These are phyloP conservation scores for Blattamonas nauphoetae DNA, from an alignment of 78 protist species.

Conservation along the genomic window DNA sequence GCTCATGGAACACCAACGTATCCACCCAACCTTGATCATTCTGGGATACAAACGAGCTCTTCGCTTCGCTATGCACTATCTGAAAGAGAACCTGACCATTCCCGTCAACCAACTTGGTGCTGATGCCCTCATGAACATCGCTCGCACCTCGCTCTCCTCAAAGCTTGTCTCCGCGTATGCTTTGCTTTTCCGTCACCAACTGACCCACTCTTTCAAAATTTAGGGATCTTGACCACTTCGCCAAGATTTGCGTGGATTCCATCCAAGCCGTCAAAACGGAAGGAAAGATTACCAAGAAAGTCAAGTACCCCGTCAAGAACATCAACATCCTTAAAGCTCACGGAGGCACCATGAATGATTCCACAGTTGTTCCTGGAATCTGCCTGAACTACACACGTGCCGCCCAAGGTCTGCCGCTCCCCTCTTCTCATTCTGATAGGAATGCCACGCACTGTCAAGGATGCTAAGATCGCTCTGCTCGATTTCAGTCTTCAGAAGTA, in stretches of 20 bases:
- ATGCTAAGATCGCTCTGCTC: conserved; percentile 91
- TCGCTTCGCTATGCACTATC: conserved; percentile 73
- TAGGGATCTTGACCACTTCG: conserved; percentile 74
- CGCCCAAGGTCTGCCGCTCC: conserved; percentile 70
- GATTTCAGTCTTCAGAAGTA: conserved; percentile 79
- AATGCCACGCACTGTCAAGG: conserved; percentile 73
- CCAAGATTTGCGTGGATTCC: conserved; percentile 83
- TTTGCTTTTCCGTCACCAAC: neutral
- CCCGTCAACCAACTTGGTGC: conserved; percentile 53
- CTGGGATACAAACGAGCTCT: conserved; percentile 85
- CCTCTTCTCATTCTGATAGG: too few species aligned
- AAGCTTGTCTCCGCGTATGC: conserved; percentile 20
- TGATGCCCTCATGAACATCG: conserved; percentile 77
- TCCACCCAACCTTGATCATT: conserved; percentile 97
- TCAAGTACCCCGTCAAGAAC: conserved; percentile 75
- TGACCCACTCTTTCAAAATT: neutral
- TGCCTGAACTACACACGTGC: conserved; percentile 84
- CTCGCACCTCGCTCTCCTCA: conserved; percentile 89
- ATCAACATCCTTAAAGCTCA: conserved; percentile 88
- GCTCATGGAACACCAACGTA: conserved; percentile 60
- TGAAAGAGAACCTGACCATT: conserved; percentile 38
- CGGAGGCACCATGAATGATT: conserved; percentile 75
- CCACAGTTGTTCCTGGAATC: conserved; percentile 68
- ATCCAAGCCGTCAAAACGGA: conserved; percentile 58
- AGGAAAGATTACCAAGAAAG: conserved; percentile 50